Evolutionary conservation across 2,329 filamentous ascomycete species (phyloP).

Genomic region (Calycina marina): DNA sequence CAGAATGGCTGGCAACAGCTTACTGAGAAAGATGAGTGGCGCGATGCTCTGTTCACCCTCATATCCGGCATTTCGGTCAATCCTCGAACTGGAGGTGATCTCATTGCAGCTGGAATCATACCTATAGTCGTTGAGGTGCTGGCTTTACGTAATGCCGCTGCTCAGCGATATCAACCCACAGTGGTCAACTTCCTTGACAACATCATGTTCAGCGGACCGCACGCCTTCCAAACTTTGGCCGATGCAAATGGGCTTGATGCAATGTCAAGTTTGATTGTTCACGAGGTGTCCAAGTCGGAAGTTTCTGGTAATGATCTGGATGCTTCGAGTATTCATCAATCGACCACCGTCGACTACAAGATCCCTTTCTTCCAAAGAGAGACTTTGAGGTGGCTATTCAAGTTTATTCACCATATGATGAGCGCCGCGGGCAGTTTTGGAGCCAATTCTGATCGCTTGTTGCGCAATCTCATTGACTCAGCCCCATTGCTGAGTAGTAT

Average conservation of each 20-base stretch:
- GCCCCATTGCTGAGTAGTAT: slow-evolving; percentile 69
- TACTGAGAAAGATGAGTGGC: slow-evolving; percentile 64
- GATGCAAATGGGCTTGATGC: slow-evolving; percentile 72
- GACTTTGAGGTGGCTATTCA: slow-evolving; percentile 83
- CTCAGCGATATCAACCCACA: slow-evolving; percentile 70
- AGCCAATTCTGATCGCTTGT: slow-evolving; percentile 74
- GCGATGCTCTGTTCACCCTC: slow-evolving; percentile 77
- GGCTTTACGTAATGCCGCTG: slow-evolving; percentile 64
- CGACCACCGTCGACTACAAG: slow-evolving; percentile 77
- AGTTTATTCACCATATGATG: slow-evolving; percentile 95
- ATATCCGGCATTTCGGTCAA: slow-evolving; percentile 67
- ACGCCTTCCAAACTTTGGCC: slow-evolving; percentile 73
- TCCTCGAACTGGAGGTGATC: slow-evolving; percentile 61
- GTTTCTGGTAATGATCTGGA: slow-evolving; percentile 58
- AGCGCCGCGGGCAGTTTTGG: slow-evolving; percentile 52
- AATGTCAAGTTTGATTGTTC: slow-evolving; percentile 75
- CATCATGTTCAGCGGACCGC: slow-evolving; percentile 71
- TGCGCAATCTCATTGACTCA: slow-evolving; percentile 90
- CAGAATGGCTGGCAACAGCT: too few species aligned
- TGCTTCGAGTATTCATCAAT: slow-evolving; percentile 42
- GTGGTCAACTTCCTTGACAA: slow-evolving; percentile 80
- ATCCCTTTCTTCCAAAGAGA: slow-evolving; percentile 91
- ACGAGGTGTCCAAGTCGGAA: slow-evolving; percentile 53
- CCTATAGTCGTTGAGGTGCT: slow-evolving; percentile 83
- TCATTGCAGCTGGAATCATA: slow-evolving; percentile 80